Conservation (phyloP, 352 stramenopile genomes). For the Phytophthora foliorum region DNA sequence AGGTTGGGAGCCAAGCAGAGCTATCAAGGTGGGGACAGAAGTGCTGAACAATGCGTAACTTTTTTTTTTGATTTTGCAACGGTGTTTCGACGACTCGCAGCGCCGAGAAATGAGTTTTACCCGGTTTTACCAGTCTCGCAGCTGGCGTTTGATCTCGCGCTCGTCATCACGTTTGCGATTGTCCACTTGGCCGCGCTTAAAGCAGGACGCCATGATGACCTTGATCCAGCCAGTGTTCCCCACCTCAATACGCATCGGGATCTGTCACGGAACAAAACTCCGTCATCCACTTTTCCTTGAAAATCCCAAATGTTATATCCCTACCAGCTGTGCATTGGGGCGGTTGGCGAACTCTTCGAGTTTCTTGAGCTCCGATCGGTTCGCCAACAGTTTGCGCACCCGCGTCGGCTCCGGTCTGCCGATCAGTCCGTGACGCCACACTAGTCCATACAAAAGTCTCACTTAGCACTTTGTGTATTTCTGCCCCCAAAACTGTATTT, state of each 20-base stretch:
- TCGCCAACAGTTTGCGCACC: conserved; percentile 79
- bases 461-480: conserved; percentile 18
- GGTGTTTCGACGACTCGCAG: conserved; percentile 2
- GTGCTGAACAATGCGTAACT: conserved; percentile 43
- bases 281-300: not conserved
- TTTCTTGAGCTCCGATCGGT: conserved; percentile 83
- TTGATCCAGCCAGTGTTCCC: conserved; percentile 89
- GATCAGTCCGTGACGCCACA: conserved; percentile 83
- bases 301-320: not conserved
- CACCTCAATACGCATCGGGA: conserved; percentile 78
- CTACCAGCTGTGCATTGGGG: conserved; percentile 77
- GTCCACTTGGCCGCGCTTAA: conserved; percentile 72
- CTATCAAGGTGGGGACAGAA: conserved; percentile 15
- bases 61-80: conserved; percentile 45
- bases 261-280: conserved; percentile 35
- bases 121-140: conserved; percentile 75
- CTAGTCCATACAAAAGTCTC: conserved; percentile 36
- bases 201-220: conserved; percentile 78
- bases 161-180: conserved; percentile 81
- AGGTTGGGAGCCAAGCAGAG: conserved; percentile 7
- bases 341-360: conserved; percentile 71
- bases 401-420: conserved; percentile 73
- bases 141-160: conserved; percentile 76
- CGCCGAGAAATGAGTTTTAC: too few species aligned
- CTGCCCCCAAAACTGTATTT: not conserved